Evolutionary conservation across 768 basidiomycete species (phyloP), one percentile per base, ranked within the genome.

Genomic region (Collybia mongolica): DNA sequence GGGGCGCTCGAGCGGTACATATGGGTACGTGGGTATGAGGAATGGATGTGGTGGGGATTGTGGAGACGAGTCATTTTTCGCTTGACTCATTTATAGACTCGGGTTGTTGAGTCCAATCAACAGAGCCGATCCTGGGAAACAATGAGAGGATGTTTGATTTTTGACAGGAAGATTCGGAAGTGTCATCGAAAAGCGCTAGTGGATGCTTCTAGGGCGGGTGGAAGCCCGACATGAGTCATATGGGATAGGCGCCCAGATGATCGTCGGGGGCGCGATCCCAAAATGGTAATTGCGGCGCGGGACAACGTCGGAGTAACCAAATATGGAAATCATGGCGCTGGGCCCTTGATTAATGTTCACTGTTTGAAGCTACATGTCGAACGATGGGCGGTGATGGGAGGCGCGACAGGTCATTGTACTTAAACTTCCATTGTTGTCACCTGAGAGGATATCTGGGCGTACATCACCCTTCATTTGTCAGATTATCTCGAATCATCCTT

Each of bases 61-160:
- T 39, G 37, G n/a, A 26, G n/a, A 26, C 37, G 46, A 47, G 46
- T 47, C 46, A 47, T 47, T 39, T 47, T 39, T 26, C 28, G n/a
- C 4, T 9, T 14, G 24, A 26, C 14, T 36, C n/a, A 19, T 47
- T 39, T 47, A 47, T 47, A 47, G 23, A 1, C 17, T 6, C 9
- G 24, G 37, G 17, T 22, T 22, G 37, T 47, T 17, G 23, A 47
- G 24, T 14, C 7, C 20, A 23, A 24, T 20, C 22, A 46, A 46
- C 37, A 38, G 46, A 39, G 6, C 3, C 22, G 22, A 39, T 47
- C 44, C 19, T 46, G 44, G 19, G 32, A 46, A 46, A 32, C 18
- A 14, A 18, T 22, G 37, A 14, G 23, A 39, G 24, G 15, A 5
- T 15, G 32, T 15, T 8, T 14, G 19, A 36, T 14, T 8, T 11